Conservation (phyloP, 2,329 filamentous ascomycete genomes). For the Beauveria brongniartii region DNA sequence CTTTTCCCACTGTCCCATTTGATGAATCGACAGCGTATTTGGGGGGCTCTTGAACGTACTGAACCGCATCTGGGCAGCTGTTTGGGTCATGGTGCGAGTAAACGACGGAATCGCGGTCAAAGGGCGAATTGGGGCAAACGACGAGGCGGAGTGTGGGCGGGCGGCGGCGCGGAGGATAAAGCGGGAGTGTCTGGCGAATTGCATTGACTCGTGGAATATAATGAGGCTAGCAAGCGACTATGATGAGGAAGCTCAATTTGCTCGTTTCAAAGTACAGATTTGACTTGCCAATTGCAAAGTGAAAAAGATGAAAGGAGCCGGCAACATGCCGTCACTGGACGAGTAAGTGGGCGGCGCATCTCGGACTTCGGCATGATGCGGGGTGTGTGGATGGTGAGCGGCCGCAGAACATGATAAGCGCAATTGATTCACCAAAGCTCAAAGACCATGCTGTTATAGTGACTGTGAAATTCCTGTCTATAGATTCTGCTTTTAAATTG, state of each 20-base stretch:
- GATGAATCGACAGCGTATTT: too few relatives aligned
- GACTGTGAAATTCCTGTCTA: neutral
- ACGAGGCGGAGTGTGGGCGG: neutral
- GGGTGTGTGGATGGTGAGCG: neutral
- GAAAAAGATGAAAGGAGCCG: neutral
- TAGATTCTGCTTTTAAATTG: neutral
- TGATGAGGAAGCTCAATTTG: neutral
- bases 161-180: neutral
- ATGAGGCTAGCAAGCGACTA: too few relatives aligned
- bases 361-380: constrained; percentile 5
- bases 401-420: neutral
- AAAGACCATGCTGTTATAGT: neutral
- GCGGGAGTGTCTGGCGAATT: neutral
- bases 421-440: neutral
- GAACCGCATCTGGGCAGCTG: constrained; percentile 22
- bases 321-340: neutral
- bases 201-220: neutral
- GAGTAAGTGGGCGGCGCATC: neutral
- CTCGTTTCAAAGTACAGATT: too few relatives aligned
- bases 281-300: too few relatives aligned
- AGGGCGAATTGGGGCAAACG: neutral
- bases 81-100: constrained; percentile 14
- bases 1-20: too few relatives aligned
- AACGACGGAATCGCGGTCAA: neutral
- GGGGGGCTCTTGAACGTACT: constrained; percentile 21